Conservation (phyloP, 257 asterid genomes). For the Solanum boliviense region DNA sequence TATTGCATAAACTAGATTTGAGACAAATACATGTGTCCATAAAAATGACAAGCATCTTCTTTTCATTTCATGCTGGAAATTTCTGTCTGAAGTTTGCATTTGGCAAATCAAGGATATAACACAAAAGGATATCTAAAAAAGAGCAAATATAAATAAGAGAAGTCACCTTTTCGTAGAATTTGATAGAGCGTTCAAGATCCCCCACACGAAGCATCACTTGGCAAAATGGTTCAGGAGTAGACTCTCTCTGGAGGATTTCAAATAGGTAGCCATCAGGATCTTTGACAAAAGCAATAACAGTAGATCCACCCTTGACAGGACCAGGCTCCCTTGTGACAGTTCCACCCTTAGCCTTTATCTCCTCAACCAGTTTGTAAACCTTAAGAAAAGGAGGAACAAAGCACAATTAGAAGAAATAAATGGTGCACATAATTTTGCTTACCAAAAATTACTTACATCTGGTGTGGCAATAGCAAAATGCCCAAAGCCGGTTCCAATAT, state of each 20-base stretch:
- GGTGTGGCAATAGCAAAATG: constrained; percentile 91
- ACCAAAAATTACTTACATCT: constrained; percentile 51
- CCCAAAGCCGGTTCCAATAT: constrained; percentile 90
- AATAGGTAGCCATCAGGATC: constrained; percentile 97
- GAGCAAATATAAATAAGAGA: not conserved
- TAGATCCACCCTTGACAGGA: constrained; percentile 91
- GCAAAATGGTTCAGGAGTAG: constrained; percentile 96
- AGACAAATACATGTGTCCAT: not conserved
- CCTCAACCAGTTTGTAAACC: constrained; percentile 89
- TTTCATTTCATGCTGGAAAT: not conserved
- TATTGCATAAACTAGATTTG: not conserved
- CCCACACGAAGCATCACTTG: constrained; percentile 99
- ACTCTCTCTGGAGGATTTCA: constrained; percentile 79
- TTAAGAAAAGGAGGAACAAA: constrained; percentile 8
- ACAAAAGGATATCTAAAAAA: not conserved
- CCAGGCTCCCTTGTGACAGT: constrained; percentile 94
- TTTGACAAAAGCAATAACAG: constrained; percentile 88
- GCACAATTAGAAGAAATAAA: not conserved
- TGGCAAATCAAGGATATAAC: not conserved
- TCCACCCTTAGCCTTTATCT: constrained; percentile 85
- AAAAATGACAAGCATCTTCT: not conserved
- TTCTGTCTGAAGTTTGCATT: not conserved
- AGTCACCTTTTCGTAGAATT: constrained; percentile 85
- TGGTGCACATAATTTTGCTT: not conserved
- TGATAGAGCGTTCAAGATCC: constrained; percentile 92